Evolutionary conservation across 441 rosid species (phyloP).

Genomic region (Adansonia madagascariensis): DNA sequence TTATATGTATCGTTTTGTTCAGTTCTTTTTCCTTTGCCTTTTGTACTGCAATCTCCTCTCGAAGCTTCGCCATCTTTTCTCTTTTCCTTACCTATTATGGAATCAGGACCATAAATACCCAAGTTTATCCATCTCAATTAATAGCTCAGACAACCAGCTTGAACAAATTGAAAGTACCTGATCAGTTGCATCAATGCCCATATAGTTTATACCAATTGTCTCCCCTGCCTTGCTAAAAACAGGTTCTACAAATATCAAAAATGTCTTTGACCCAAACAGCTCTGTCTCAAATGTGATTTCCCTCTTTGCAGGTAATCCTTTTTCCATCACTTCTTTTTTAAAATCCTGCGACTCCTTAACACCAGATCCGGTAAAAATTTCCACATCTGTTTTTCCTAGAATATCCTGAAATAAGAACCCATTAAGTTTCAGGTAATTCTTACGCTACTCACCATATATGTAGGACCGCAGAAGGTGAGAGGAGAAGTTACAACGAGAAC

Average conservation of each 20-base stretch:
- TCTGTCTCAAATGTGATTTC: constrained; percentile 91
- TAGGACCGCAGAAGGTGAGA: background rate
- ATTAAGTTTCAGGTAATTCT: background rate
- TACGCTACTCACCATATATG: background rate
- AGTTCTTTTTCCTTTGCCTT: constrained; percentile 96
- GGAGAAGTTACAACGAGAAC: background rate
- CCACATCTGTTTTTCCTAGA: constrained; percentile 85
- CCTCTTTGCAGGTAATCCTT: constrained; percentile 85
- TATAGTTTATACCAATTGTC: constrained; percentile 87
- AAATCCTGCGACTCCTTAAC: constrained; percentile 94
- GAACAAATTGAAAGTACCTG: constrained; percentile 52
- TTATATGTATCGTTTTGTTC: constrained; percentile 91
- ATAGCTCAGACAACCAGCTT: constrained; percentile 14
- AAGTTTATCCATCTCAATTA: constrained; percentile 12
- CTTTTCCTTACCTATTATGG: constrained; percentile 70
- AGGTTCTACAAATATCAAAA: constrained; percentile 87
- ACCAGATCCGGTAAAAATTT: constrained; percentile 87
- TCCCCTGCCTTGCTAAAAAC: constrained; percentile 86
- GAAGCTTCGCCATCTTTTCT: constrained; percentile 81
- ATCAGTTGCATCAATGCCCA: constrained; percentile 97
- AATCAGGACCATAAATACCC: constrained; percentile 27
- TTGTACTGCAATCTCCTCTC: constrained; percentile 94
- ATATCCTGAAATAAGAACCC: constrained; percentile 65
- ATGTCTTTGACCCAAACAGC: constrained; percentile 82
- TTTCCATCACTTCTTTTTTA: constrained; percentile 87